These are phyloP conservation scores for Vitis riparia DNA, from an alignment of 164 flowering plant genomes.

Conservation along the genomic window DNA sequence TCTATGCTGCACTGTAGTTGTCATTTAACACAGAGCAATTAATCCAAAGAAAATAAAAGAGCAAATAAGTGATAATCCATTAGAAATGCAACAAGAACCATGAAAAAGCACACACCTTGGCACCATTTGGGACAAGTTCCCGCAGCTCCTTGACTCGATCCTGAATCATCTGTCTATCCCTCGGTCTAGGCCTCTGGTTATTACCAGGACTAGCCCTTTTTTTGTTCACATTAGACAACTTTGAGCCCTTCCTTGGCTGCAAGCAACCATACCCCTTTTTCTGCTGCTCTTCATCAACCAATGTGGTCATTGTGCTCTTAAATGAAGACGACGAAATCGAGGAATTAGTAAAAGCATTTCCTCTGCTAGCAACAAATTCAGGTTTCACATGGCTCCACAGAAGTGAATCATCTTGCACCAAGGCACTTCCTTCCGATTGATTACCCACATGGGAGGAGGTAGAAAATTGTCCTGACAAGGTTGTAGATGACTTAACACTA, in stretches of 20 bases:
- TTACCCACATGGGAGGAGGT: constrained; percentile 17
- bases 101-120: constrained; percentile 43
- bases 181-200: constrained; percentile 64
- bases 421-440: constrained; percentile 19
- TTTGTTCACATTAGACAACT: constrained; percentile 30
- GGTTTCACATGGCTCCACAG: constrained; percentile 25
- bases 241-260: constrained; percentile 34
- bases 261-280: constrained; percentile 14
- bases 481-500: constrained; percentile 19
- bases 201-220: constrained; percentile 41
- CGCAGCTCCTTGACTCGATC: constrained; percentile 85
- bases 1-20: constrained; percentile 88
- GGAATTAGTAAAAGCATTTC: constrained; percentile 17
- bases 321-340: constrained; percentile 35
- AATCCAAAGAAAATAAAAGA: background rate
- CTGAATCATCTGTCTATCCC: constrained; percentile 93
- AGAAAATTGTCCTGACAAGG: constrained; percentile 20
- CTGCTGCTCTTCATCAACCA: constrained; percentile 32
- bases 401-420: constrained; percentile 17
- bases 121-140: constrained; percentile 80
- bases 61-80: background rate
- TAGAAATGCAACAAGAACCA: background rate
- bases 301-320: constrained; percentile 27
- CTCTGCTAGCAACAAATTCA: constrained; percentile 7
- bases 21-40: constrained; percentile 1